Conservation (phyloP, 495 filamentous ascomycete genomes). For the Letharia columbiana region DNA sequence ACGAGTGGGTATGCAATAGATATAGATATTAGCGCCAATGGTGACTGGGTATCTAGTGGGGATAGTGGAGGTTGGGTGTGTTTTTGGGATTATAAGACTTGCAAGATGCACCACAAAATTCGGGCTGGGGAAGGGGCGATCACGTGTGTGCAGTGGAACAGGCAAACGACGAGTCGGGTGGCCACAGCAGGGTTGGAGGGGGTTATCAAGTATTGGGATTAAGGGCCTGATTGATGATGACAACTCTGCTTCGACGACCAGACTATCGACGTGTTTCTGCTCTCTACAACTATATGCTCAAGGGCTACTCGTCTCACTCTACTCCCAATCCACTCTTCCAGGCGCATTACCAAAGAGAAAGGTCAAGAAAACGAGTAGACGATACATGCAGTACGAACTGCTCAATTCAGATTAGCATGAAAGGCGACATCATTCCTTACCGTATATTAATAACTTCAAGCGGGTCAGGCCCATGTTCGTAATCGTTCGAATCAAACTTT, state of each 20-base stretch:
- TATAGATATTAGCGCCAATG: slow-evolving; percentile 79
- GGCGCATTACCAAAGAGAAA: background rate
- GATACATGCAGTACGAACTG: background rate
- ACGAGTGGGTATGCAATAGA: slow-evolving; percentile 91
- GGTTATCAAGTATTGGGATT: slow-evolving; percentile 93
- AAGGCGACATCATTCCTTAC: background rate
- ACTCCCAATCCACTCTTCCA: background rate
- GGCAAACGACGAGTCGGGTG: slow-evolving; percentile 89
- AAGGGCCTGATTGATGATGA: background rate
- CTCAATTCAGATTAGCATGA: background rate
- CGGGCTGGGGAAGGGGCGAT: slow-evolving; percentile 68
- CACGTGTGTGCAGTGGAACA: slow-evolving; percentile 82
- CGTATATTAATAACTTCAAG: no score
- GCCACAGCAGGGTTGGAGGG: slow-evolving; percentile 86
- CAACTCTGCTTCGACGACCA: background rate
- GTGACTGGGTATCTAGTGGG: slow-evolving; percentile 75
- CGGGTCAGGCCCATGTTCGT: no score
- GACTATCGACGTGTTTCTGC: background rate
- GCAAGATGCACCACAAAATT: slow-evolving; percentile 96
- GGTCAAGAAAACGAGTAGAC: background rate
- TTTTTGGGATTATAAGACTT: slow-evolving; percentile 99
- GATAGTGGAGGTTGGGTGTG: slow-evolving; percentile 82
- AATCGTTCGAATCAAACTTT: no score
- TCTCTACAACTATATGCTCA: background rate
- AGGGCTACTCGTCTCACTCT: background rate